A percentile compares a stretch with the other conserved stretches of the same genome.
Evolutionary conservation across 129 eudicot species (phyloP).

Genomic region (Saussurea involucrata): DNA sequence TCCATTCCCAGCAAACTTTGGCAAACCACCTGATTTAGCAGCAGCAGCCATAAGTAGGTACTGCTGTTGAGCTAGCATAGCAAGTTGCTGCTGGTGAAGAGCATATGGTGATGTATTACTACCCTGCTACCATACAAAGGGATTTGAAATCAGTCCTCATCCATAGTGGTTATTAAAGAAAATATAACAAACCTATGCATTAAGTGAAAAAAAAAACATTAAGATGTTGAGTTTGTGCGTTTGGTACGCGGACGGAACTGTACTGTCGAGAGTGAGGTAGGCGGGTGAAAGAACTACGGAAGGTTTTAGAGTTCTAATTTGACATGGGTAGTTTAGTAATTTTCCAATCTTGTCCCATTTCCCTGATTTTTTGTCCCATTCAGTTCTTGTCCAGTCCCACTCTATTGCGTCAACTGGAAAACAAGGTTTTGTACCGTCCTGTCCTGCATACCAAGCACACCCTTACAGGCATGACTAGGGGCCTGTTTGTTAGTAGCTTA

Average conservation of each 20-base stretch:
- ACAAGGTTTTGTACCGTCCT: not conserved
- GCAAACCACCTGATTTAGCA: constrained; percentile 68
- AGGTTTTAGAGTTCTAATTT: too few relatives aligned
- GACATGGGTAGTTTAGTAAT: too few relatives aligned
- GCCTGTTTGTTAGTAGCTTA: too few relatives aligned
- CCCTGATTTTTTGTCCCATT: not conserved
- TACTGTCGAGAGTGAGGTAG: not conserved
- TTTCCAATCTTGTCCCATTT: too few relatives aligned
- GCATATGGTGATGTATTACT: constrained; percentile 60
- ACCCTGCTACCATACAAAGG: constrained; percentile 43
- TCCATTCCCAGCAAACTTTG: constrained; percentile 46
- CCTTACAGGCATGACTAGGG: not conserved
- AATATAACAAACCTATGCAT: not conserved
- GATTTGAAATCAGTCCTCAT: not conserved
- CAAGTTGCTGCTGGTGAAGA: constrained; percentile 56
- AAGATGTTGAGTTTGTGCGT: not conserved
- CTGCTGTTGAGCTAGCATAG: constrained; percentile 81
- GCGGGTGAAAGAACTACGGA: too few relatives aligned
- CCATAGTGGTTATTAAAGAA: not conserved
- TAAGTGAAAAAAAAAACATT: not conserved
- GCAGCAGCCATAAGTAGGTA: constrained; percentile 89
- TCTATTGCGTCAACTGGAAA: not conserved
- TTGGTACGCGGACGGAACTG: not conserved
- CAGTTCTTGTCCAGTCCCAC: not conserved
- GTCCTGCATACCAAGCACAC: not conserved